These are phyloP conservation scores for Pyrus betulifolia DNA, from an alignment of 306 rosid genomes.

Conservation along the genomic window DNA sequence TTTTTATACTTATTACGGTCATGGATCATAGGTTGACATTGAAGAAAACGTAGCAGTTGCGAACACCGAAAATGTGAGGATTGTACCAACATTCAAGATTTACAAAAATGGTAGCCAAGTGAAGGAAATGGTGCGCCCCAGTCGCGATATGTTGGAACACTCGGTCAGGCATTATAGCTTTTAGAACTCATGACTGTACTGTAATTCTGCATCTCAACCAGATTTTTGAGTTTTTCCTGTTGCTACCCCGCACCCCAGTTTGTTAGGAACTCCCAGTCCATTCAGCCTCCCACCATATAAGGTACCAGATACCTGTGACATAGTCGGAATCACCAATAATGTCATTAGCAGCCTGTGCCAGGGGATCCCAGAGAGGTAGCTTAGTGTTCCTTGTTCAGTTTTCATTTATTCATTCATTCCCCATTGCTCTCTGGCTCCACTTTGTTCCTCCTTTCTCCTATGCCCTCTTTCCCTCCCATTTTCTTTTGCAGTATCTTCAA, in stretches of 20 bases:
- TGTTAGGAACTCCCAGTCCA: constrained; percentile 33
- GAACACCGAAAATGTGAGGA: constrained; percentile 61
- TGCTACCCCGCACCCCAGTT: constrained; percentile 20
- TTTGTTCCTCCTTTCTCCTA: not conserved
- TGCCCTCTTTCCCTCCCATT: not conserved
- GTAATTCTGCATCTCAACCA: constrained; percentile 21
- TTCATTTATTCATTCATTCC: constrained; percentile 87
- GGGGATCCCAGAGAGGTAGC: constrained; percentile 57
- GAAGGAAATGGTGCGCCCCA: constrained; percentile 85
- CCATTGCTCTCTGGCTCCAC: constrained; percentile 74
- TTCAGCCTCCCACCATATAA: constrained; percentile 36
- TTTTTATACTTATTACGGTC: constrained; percentile 4
- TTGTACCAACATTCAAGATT: constrained; percentile 93
- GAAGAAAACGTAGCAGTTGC: constrained; percentile 55
- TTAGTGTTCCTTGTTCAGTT: constrained; percentile 58
- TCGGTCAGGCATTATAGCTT: constrained; percentile 87
- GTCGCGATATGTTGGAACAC: constrained; percentile 79
- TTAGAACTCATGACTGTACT: constrained; percentile 33
- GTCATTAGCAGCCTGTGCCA: constrained; percentile 41
- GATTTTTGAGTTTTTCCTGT: constrained; percentile 23
- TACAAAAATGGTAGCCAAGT: constrained; percentile 77
- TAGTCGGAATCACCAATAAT: constrained; percentile 52
- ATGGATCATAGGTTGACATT: constrained; percentile 64
- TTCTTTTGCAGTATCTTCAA: not conserved
- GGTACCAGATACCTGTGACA: constrained; percentile 46